Base-by-base conservation (phyloP, 1,284 basidiomycete genomes). In the Puccinia triticina region DNA sequence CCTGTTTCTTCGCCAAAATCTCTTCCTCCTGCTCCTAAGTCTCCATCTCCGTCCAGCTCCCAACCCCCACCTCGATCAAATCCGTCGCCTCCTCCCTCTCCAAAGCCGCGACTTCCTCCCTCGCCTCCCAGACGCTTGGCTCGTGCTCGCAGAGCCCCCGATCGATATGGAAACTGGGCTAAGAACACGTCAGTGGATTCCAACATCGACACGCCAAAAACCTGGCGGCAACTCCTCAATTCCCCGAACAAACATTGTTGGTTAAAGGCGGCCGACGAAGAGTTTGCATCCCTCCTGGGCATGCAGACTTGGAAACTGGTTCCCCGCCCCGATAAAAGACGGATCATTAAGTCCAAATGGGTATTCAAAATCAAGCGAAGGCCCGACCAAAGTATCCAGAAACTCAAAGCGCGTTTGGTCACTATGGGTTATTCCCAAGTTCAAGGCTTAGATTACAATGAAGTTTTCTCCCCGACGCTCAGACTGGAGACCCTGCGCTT, bases 311-410 rank as follows among this genome's bases (percentile, higher is more conserved):
- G 26, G 46, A 21, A 32, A 2, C 32, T 57, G 7, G 14, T 57
- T 53, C 46, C 8, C 18, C 14, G 46, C 5, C 26, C 43, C 2
- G 4, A 67, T 4, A 40, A 67, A 23, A 11, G 34, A 7, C 37
- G 40, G 40, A 11, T 67, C 32, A 67, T 37, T 18, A 48, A 55
- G 21, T 73, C 71, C 18, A 50, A 73, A 50, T 73, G 71, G 71
- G 71, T 73, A 16, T 73, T 73, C 71, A 73, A 73, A 26, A 73
- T 73, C 21, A 73, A 43, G 37, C 23, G 71, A 10, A 14, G 71
- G n/a, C 32, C 50, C 2, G 43, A 73, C 16, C 4, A 26, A 11
- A 29, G n/a, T 4, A 73, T 73, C 26, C 71, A 50, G 23, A 73
- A 73, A 50, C 71, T 73, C 10, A 72, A 72, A 43, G 69, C 32